Percentiles rank a stretch among this genome's conserved stretches.
Evolutionary conservation across 2,329 filamentous ascomycete genomes (phyloP).

Genomic region (Xylariaceae sp.): DNA sequence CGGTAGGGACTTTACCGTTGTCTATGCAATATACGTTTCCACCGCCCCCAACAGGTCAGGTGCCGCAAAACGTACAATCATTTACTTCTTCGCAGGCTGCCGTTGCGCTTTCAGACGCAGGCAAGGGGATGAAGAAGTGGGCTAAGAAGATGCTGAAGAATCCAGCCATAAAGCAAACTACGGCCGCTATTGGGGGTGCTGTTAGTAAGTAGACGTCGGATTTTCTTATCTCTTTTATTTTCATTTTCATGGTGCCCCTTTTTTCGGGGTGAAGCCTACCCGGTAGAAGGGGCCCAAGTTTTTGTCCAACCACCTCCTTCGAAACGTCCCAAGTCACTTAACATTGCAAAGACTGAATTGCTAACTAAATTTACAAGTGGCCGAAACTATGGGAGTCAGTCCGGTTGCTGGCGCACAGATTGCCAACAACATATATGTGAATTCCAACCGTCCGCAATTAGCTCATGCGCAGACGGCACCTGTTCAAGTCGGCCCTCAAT

Average conservation of each 20-base stretch:
- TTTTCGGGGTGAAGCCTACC: not conserved
- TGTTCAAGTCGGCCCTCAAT: constrained; percentile 7
- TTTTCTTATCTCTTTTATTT: not conserved
- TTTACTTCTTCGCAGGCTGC: constrained; percentile 24
- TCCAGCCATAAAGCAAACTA: constrained; percentile 26
- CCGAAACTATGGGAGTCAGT: constrained; percentile 16
- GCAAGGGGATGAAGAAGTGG: constrained; percentile 32
- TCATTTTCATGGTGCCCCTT: not conserved
- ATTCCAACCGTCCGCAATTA: constrained; percentile 12
- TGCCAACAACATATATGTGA: constrained; percentile 10
- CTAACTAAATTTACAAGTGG: constrained; percentile 12
- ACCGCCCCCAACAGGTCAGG: constrained; percentile 4
- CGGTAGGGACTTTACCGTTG: not conserved
- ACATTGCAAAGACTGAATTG: not conserved
- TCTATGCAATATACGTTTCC: constrained; percentile 6
- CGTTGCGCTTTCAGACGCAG: constrained; percentile 21
- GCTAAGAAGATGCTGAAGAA: constrained; percentile 29
- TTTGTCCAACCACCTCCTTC: not conserved
- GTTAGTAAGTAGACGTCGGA: constrained; percentile 19
- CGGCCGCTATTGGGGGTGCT: constrained; percentile 24
- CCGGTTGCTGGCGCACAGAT: constrained; percentile 14
- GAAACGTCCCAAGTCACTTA: not conserved
- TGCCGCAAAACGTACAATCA: constrained; percentile 10
- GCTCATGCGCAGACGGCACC: constrained; percentile 17
- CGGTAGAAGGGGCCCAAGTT: not conserved